These are phyloP conservation scores for Ophiostoma novo-ulmi DNA, from an alignment of 2,329 filamentous ascomycete genomes.

Conservation along the genomic window DNA sequence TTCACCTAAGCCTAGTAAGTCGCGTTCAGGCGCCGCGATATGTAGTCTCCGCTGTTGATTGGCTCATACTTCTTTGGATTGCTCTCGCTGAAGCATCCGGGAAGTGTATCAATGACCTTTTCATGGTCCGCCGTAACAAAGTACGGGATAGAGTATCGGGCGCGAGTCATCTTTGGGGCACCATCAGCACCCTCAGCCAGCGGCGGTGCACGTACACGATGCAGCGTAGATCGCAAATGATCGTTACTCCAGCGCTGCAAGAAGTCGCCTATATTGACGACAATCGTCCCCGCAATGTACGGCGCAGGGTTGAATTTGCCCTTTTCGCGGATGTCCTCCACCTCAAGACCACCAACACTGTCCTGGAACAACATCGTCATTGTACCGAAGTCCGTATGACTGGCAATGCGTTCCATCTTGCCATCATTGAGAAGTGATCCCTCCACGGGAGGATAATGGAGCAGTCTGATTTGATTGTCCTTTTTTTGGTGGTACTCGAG, in stretches of 20 bases:
- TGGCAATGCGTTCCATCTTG: constrained; percentile 31
- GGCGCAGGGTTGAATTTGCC: constrained; percentile 39
- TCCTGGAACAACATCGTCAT: constrained; percentile 46
- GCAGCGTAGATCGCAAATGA: constrained; percentile 25
- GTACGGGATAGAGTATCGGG: constrained; percentile 55
- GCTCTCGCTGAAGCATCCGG: constrained; percentile 39
- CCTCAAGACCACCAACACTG: constrained; percentile 41
- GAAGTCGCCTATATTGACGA: constrained; percentile 42
- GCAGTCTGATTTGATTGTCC: constrained; percentile 55
- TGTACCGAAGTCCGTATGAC: constrained; percentile 37
- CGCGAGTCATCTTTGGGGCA: neutral
- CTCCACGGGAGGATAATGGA: constrained; percentile 46
- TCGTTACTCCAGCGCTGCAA: constrained; percentile 41
- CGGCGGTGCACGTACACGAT: constrained; percentile 25
- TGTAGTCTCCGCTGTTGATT: constrained; percentile 31
- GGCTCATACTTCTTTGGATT: constrained; percentile 47
- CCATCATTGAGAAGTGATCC: constrained; percentile 32
- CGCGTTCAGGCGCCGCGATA: constrained; percentile 26
- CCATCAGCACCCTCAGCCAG: neutral
- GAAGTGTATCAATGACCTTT: constrained; percentile 47
- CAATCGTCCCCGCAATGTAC: constrained; percentile 32
- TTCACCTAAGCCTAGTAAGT: constrained; percentile 20
- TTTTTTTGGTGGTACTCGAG: constrained; percentile 44
- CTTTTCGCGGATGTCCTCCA: constrained; percentile 35
- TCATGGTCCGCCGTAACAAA: constrained; percentile 49